Evolutionary conservation across 2,329 filamentous ascomycete species (phyloP), one percentile per base, ranked within the genome.

Genomic region (Ambrosiella xylebori): DNA sequence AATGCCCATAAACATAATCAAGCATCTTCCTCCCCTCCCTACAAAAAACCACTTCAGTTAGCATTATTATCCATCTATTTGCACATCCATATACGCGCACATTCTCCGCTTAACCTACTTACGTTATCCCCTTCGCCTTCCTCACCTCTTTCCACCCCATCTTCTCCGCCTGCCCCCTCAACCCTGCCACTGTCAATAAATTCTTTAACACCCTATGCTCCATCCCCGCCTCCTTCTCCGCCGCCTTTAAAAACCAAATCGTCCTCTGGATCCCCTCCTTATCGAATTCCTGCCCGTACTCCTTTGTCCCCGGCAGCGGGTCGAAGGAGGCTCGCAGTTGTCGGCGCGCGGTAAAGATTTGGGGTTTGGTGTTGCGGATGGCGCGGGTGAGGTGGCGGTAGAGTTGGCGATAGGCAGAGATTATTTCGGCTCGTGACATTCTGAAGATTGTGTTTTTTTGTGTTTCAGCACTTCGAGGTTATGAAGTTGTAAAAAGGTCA

Each of bases 121-220:
- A 49, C 19, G 44, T 50, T 15, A 37, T 35, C 19, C 53, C 59
- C 36, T 59, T 61, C 61, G 63, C 63, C 41, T 60, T 64, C 55
- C 60, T 63, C 51, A 53, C 39, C 45, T 53, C 47, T 17, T 50
- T 57, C 38, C 51, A 56, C 56, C 64, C 62, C 51, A 59, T 57
- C 53, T 61, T 39, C 61, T 64, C 64, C 38, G 68, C 64, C 54
- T 65, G 59, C 59, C 62, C 60, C 61, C 69, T 67, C 62, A 73
- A 69, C 62, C 70, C 73, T 62, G 68, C 66, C 60, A 78, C 76
- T 63, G 73, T 40, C 66, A 87, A 64, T 53, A 91, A 67, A 63
- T 85, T 89, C 69, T 81, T 85, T 58, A 91, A 65, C 7, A 93
- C 77, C 58, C 70, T 76, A 67, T 90, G 85, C 72, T 91, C 87